Conservation (phyloP, 1,284 basidiomycete genomes). For the Inonotus hispidus region DNA sequence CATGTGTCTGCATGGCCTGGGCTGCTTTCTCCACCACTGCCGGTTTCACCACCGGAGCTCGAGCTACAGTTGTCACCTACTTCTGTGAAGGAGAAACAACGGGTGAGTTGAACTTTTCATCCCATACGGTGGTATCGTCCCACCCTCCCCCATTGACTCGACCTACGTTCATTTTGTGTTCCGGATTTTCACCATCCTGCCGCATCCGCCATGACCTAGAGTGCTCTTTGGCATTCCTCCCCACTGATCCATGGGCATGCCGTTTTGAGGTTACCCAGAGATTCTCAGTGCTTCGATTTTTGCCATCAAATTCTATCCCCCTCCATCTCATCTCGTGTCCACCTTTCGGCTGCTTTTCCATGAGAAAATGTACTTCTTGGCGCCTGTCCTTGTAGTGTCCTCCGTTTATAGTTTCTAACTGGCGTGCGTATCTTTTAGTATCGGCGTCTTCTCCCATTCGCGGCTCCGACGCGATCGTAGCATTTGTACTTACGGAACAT, state of each 20-base stretch:
- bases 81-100: neutral
- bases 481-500: neutral
- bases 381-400: neutral
- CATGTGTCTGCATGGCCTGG: neutral
- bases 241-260: too few species aligned
- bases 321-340: neutral
- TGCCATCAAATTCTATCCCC: neutral
- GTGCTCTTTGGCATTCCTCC: neutral
- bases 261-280: too few species aligned
- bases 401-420: too few species aligned
- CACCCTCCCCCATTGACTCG: neutral
- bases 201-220: neutral
- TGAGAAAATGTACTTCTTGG: neutral
- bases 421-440: too few species aligned
- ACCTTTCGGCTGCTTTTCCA: neutral
- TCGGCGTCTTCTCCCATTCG: neutral
- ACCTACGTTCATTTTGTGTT: neutral
- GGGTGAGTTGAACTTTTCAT: neutral
- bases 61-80: neutral
- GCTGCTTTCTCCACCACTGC: conserved; percentile 24
- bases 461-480: neutral
- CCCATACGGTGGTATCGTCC: neutral
- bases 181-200: neutral
- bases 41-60: neutral
- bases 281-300: neutral